Conservation (phyloP, 2,329 filamentous ascomycete genomes). For the Dactylellina sp. region DNA sequence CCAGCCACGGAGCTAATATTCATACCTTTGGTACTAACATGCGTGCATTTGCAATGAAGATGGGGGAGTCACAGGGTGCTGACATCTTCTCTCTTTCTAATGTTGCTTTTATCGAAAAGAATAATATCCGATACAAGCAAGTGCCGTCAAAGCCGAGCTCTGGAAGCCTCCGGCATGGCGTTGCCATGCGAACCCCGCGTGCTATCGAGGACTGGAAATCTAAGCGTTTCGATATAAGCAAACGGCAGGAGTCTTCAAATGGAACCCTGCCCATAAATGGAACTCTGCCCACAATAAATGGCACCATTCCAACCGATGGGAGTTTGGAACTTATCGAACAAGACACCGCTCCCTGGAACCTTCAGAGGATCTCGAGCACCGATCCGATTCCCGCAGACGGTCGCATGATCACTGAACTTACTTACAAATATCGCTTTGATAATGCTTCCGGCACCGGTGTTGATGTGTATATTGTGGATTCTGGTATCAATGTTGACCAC, state of each 20-base stretch:
- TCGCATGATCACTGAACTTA: slow-evolving; percentile 61
- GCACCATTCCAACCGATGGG: background rate
- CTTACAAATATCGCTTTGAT: slow-evolving; percentile 63
- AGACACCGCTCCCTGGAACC: slow-evolving; percentile 58
- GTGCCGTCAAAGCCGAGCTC: slow-evolving; percentile 3
- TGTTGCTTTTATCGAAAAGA: slow-evolving; percentile 27
- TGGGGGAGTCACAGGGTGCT: slow-evolving; percentile 11
- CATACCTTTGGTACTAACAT: slow-evolving; percentile 31
- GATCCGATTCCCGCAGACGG: slow-evolving; percentile 59
- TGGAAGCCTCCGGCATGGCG: background rate
- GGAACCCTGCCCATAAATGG: background rate
- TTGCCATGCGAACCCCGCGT: slow-evolving; percentile 32
- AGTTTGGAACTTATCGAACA: slow-evolving; percentile 23
- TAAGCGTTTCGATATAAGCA: slow-evolving; percentile 29
- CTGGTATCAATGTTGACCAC: slow-evolving; percentile 62
- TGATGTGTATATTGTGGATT: slow-evolving; percentile 68
- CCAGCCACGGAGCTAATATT: slow-evolving; percentile 24
- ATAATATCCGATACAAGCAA: slow-evolving; percentile 25
- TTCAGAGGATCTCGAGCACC: slow-evolving; percentile 61
- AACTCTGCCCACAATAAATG: background rate
- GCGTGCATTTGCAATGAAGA: slow-evolving; percentile 57
- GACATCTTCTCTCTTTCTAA: background rate
- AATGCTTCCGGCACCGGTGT: slow-evolving; percentile 63
- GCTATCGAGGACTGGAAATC: slow-evolving; percentile 18
- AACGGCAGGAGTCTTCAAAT: slow-evolving; percentile 7